These are phyloP conservation scores for Spencermartinsiella europaea DNA, from an alignment of 805 yeast species.

Conservation along the genomic window DNA sequence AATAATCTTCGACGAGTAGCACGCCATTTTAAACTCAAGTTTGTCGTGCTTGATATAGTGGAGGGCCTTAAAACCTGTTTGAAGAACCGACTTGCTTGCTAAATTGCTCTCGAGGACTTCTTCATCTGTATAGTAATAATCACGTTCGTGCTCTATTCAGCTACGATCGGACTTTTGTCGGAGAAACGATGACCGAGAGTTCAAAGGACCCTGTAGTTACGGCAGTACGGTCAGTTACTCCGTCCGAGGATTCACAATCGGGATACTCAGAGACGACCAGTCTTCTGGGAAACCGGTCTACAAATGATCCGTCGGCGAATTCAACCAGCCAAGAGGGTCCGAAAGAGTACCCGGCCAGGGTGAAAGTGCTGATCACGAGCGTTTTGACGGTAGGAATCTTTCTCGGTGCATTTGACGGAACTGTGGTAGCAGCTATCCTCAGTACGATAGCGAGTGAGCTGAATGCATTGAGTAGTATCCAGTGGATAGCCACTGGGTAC, in stretches of 20 bases:
- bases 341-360: constrained; percentile 38
- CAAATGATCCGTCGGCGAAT: background rate
- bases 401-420: constrained; percentile 53
- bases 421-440: constrained; percentile 55
- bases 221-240: background rate
- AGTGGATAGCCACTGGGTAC: constrained; percentile 73
- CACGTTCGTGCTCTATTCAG: too few species aligned
- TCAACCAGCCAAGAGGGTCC: background rate
- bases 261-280: background rate
- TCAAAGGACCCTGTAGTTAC: background rate
- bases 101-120: too few species aligned
- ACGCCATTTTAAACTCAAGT: too few species aligned
- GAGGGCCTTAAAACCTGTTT: too few species aligned
- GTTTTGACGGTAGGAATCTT: constrained; percentile 34
- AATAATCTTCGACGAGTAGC: too few species aligned
- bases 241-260: background rate
- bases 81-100: too few species aligned
- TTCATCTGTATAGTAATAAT: too few species aligned
- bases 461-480: constrained; percentile 43
- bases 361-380: constrained; percentile 40
- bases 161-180: too few species aligned
- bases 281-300: background rate
- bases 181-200: background rate
- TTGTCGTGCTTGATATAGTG: too few species aligned
- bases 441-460: constrained; percentile 56